phyloP scores from a whole-genome alignment of 2,329 filamentous ascomycete genomes.

The Pseudogymnoascus verrucosus region DNA sequence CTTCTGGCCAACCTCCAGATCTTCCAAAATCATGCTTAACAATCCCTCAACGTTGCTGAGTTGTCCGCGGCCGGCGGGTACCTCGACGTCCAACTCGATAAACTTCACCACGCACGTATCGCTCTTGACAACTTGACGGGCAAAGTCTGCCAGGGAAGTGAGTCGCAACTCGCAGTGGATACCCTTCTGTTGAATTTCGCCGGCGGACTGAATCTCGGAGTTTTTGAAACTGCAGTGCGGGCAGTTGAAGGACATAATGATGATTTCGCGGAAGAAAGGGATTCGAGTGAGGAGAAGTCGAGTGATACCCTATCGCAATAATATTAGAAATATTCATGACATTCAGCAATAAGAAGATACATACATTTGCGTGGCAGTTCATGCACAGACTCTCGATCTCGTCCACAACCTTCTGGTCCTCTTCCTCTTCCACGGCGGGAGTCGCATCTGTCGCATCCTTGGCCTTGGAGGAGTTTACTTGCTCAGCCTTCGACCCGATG shows the following conservation, averaged over 20 bases:
- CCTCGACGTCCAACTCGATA: conserved; percentile 87
- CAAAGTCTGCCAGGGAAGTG: conserved; percentile 64
- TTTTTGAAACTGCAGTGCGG: conserved; percentile 83
- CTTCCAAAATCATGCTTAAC: conserved; percentile 67
- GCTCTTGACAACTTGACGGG: conserved; percentile 84
- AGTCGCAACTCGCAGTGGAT: conserved; percentile 75
- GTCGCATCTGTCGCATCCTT: conserved; percentile 18
- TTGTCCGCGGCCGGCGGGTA: conserved; percentile 83
- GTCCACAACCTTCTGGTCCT: conserved; percentile 51
- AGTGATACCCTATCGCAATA: conserved; percentile 59
- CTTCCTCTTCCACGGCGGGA: conserved; percentile 25
- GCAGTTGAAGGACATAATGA: conserved; percentile 95
- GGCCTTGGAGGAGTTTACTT: conserved; percentile 29
- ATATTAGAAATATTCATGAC: background rate
- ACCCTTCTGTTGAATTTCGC: conserved; percentile 84
- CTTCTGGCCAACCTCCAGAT: conserved; percentile 76
- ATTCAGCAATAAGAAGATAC: conserved; percentile 16
- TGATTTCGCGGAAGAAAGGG: conserved; percentile 94
- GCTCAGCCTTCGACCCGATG: conserved; percentile 50
- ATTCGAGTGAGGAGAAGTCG: conserved; percentile 84
- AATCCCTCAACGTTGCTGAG: conserved; percentile 91
- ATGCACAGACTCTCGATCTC: conserved; percentile 76
- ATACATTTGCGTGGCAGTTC: conserved; percentile 74
- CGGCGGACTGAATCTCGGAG: conserved; percentile 88
- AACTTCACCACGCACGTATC: conserved; percentile 81